Evolutionary conservation across 2,329 filamentous ascomycete genomes (phyloP).

Genomic region (Diaporthe eres): DNA sequence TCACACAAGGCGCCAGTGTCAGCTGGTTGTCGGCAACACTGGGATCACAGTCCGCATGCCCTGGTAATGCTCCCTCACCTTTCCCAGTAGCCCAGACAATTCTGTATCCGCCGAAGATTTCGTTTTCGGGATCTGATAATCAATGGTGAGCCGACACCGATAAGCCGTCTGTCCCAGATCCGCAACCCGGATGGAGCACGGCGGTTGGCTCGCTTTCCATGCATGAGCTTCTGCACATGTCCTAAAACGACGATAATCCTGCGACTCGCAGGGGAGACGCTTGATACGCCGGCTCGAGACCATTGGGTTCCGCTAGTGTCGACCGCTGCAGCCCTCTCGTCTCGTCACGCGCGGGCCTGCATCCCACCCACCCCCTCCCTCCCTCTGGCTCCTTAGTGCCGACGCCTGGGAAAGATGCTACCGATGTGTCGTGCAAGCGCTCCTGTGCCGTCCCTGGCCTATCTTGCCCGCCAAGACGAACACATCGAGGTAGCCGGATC

Average conservation of each 20-base stretch:
- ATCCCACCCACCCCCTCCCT: constrained; percentile 2
- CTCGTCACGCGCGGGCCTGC: constrained; percentile 31
- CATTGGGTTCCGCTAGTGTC: constrained; percentile 27
- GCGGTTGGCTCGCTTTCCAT: constrained; percentile 35
- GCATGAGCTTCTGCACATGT: constrained; percentile 32
- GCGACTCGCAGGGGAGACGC: constrained; percentile 18
- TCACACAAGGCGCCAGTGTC: not conserved
- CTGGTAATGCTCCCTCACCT: not conserved
- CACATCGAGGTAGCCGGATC: constrained; percentile 27
- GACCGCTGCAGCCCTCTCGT: constrained; percentile 23
- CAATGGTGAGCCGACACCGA: constrained; percentile 13
- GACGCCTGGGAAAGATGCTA: constrained; percentile 19
- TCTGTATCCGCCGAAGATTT: not conserved
- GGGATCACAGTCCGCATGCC: constrained; percentile 3
- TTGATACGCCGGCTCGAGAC: constrained; percentile 15
- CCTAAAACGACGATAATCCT: constrained; percentile 24
- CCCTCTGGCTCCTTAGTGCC: constrained; percentile 3
- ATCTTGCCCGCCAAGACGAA: constrained; percentile 25
- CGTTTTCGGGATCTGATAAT: constrained; percentile 1
- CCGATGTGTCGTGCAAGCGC: constrained; percentile 22
- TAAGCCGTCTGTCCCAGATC: constrained; percentile 3
- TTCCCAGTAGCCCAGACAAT: not conserved
- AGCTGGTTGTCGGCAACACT: not conserved
- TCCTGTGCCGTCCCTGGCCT: constrained; percentile 29
- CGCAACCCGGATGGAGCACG: constrained; percentile 6